Evolutionary conservation across 2,329 filamentous ascomycete genomes (phyloP), one percentile per base, ranked within the genome.

Genomic region (Diplodia intermedia): DNA sequence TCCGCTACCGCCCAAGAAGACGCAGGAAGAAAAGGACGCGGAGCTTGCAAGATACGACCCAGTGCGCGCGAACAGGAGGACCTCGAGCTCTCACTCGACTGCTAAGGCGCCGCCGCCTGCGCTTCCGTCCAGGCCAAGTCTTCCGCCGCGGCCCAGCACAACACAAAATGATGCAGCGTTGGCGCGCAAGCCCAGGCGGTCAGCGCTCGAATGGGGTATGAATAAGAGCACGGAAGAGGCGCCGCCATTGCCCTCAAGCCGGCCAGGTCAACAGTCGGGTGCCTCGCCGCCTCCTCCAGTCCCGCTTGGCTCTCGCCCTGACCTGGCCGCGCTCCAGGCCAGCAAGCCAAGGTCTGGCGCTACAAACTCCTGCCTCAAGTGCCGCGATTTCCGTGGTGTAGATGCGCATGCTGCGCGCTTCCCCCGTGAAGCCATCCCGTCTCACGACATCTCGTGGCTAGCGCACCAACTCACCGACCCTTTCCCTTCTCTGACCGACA

Each of bases 371-470:
- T 98, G 95, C 77, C 84, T 97, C 65, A 82, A 88, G 68, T 98
- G 95, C 77, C 89, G 94, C 71, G 94, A 98, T 80, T 98, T 96
- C 79, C 93, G 92, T 7, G 88, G 81, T 0, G 90, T 93, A 0
- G 95, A 98, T 79, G 79, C 79, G 15, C 89, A 96, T 71, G 94
- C 93, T 5, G 86, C 91, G 6, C 89, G 88, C 71, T 93, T 92
- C 75, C 93, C 94, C 5, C 84, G 89, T 36, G 80, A 90, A 54
- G 86, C 88, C 1, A 85, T 97, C 20, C 92, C 92, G 54, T 89
- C 90, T 0, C 79, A 82, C 4, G 85, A 88, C 71, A 82, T 95
- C 3, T 87, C 86, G 23, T 91, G 91, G 81, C 85, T 99, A 29
- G 93, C 94, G 0, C 86, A 87, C 63, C 87, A 91, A 63, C 86